Evolutionary conservation across 345 rosid species (phyloP).

Genomic region (Populus nigra): DNA sequence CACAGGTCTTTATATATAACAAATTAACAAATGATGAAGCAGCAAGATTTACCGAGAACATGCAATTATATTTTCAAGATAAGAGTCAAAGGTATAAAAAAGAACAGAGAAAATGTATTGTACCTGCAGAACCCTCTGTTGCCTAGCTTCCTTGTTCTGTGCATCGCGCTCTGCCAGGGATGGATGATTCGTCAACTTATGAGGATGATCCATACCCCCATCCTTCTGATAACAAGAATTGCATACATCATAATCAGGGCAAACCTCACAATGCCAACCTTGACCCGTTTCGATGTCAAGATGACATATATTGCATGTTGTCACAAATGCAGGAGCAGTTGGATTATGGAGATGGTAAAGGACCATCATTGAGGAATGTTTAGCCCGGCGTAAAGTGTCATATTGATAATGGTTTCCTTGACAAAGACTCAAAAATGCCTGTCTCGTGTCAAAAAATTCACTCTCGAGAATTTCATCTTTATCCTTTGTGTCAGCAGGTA

Average conservation of each 20-base stretch:
- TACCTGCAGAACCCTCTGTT: constrained; percentile 50
- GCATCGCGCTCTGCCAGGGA: constrained; percentile 88
- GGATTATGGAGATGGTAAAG: constrained; percentile 99
- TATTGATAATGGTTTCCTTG: constrained; percentile 99
- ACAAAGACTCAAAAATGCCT: constrained; percentile 96
- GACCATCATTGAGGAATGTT: constrained; percentile 99
- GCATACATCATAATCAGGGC: constrained; percentile 95
- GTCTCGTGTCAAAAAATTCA: constrained; percentile 97
- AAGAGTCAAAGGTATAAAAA: not conserved
- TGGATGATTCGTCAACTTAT: constrained; percentile 89
- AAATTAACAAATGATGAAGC: not conserved
- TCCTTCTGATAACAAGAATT: constrained; percentile 81
- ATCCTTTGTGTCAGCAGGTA: constrained; percentile 80
- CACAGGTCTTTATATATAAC: not conserved
- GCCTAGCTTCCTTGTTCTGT: constrained; percentile 96
- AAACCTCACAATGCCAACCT: constrained; percentile 98
- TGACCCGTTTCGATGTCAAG: constrained; percentile 97
- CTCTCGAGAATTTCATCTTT: constrained; percentile 96
- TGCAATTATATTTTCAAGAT: not conserved
- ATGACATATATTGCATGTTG: constrained; percentile 73
- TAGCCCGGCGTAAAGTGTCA: constrained; percentile 95
- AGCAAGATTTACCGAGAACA: not conserved
- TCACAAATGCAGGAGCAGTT: constrained; percentile 96
- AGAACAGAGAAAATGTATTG: not conserved
- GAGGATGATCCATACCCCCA: constrained; percentile 83